Evolutionary conservation across 2,329 filamentous ascomycete species (phyloP).

Genomic region (Cylindrodendrum hubeiense): DNA sequence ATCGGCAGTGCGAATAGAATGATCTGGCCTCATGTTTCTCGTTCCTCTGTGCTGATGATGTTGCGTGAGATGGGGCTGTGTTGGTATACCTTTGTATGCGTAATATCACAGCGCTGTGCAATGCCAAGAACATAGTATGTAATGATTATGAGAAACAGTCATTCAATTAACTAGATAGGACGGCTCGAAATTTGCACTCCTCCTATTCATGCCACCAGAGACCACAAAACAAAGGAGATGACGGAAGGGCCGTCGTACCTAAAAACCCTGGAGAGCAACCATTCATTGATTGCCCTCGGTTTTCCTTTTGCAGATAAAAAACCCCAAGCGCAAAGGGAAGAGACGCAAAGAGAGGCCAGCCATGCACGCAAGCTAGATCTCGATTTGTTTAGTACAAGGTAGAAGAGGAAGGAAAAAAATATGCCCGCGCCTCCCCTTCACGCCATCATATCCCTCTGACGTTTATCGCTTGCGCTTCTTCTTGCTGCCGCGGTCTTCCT

Average conservation of each 20-base stretch:
- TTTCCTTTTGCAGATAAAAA: neutral
- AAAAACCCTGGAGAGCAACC: slow-evolving; percentile 2
- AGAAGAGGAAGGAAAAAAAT: slow-evolving; percentile 12
- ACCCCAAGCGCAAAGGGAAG: neutral
- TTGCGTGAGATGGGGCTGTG: neutral
- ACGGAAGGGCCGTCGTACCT: slow-evolving; percentile 5
- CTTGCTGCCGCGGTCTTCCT: slow-evolving; percentile 77
- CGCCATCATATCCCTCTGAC: neutral
- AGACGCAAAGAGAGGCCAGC: neutral
- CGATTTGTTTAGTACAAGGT: slow-evolving; percentile 27
- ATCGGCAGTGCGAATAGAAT: slow-evolving; percentile 40
- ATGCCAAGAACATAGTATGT: neutral
- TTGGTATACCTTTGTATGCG: neutral
- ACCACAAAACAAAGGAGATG: slow-evolving; percentile 14
- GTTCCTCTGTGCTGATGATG: neutral
- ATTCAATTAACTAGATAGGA: slow-evolving; percentile 22
- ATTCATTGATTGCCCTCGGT: neutral
- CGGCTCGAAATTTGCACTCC: slow-evolving; percentile 12
- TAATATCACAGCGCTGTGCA: neutral
- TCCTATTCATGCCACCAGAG: slow-evolving; percentile 7
- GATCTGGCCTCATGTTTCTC: slow-evolving; percentile 27
- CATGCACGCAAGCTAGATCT: slow-evolving; percentile 8
- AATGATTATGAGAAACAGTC: slow-evolving; percentile 5
- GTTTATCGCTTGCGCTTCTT: slow-evolving; percentile 62
- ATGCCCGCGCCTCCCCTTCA: slow-evolving; percentile 7